Evolutionary conservation across 2,329 filamentous ascomycete species (phyloP).

Genomic region (Claviceps fusiformis): DNA sequence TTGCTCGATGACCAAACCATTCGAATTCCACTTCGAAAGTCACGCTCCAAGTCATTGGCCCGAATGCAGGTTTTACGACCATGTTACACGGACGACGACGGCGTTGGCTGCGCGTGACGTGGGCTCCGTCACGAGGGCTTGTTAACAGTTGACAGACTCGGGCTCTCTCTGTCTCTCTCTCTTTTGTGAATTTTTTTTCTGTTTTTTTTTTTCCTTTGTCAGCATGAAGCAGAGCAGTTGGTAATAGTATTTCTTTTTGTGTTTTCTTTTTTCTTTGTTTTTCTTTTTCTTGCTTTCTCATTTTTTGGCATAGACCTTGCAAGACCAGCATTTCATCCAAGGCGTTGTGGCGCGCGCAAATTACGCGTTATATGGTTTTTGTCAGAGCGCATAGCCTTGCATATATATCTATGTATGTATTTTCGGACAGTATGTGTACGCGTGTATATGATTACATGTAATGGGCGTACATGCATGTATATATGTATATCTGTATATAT

Average conservation of each 20-base stretch:
- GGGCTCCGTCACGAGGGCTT: background rate
- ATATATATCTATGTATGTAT: background rate
- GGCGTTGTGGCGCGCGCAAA: background rate
- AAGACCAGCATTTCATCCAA: background rate
- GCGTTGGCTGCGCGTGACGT: background rate
- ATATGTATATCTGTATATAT: background rate
- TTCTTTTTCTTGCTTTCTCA: too few species aligned
- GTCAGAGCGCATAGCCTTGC: background rate
- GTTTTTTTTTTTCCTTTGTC: background rate
- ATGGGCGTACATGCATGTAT: background rate
- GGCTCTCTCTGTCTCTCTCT: background rate
- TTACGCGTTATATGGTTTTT: too few species aligned
- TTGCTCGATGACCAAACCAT: conserved; percentile 7
- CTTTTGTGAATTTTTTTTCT: background rate
- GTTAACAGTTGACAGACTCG: background rate
- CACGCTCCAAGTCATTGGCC: conserved; percentile 2
- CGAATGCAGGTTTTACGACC: conserved; percentile 19
- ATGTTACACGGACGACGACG: conserved; percentile 7
- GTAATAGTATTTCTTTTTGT: background rate
- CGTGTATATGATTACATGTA: background rate
- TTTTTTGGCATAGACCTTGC: background rate
- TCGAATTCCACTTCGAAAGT: conserved; percentile 10
- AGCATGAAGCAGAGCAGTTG: background rate
- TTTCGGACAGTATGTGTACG: background rate
- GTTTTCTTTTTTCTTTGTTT: too few species aligned